Percentiles rank a stretch among this genome's conserved stretches.
phyloP scores from a whole-genome alignment of 2,329 filamentous ascomycete species.

The Akanthomyces lecanii region DNA sequence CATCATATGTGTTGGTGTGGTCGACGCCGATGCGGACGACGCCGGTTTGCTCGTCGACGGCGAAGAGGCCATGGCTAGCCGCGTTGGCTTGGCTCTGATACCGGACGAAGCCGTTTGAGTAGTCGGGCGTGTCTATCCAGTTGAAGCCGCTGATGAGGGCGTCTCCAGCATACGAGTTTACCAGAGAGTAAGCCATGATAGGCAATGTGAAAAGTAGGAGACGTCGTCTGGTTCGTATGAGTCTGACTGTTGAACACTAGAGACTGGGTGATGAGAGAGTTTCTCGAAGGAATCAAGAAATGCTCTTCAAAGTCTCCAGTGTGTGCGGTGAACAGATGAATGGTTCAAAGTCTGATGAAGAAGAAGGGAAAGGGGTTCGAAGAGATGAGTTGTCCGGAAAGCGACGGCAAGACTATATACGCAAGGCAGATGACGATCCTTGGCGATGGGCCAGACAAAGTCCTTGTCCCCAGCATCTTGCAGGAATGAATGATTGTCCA shows the following conservation, averaged over 20 bases:
- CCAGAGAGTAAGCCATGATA: slow-evolving; percentile 39
- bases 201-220: not conserved
- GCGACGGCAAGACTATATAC: slow-evolving; percentile 10
- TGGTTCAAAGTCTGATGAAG: not conserved
- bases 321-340: not conserved
- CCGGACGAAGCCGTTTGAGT: slow-evolving; percentile 63
- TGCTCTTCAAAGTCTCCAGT: not conserved
- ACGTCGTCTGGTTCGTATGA: not conserved
- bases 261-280: not conserved
- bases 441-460: not conserved
- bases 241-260: not conserved
- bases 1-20: slow-evolving; percentile 33
- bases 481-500: slow-evolving; percentile 10
- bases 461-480: slow-evolving; percentile 9
- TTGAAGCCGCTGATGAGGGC: slow-evolving; percentile 45
- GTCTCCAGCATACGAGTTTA: slow-evolving; percentile 39
- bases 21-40: slow-evolving; percentile 46
- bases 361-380: not conserved
- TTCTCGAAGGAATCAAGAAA: not conserved
- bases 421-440: too few relatives aligned
- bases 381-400: not conserved
- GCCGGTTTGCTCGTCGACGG: slow-evolving; percentile 36
- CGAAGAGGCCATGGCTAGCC: slow-evolving; percentile 36
- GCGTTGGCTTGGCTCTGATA: slow-evolving; percentile 43
- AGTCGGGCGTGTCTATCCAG: slow-evolving; percentile 52